phyloP scores from a whole-genome alignment of 768 basidiomycete species.

The Pisolithus sp. region DNA sequence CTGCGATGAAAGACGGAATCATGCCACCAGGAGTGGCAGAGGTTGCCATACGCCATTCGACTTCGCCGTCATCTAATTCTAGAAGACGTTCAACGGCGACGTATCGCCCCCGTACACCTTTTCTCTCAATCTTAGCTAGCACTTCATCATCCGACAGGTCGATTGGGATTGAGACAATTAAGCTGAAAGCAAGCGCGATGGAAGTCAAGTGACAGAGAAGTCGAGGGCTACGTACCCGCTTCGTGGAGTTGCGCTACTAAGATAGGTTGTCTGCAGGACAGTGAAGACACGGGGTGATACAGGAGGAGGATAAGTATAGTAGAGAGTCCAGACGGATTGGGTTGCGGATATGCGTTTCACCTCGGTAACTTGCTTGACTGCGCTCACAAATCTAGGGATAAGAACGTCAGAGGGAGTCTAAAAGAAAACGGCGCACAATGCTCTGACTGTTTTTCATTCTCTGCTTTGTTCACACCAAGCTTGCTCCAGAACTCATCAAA shows the following conservation, averaged over 20 bases:
- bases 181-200: slow-evolving; percentile 10
- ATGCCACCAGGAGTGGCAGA: slow-evolving; percentile 65
- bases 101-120: slow-evolving; percentile 61
- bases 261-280: slow-evolving; percentile 57
- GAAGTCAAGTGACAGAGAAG: background rate
- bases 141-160: slow-evolving; percentile 56
- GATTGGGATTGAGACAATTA: slow-evolving; percentile 58
- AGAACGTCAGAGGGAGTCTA: background rate
- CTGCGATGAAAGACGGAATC: slow-evolving; percentile 60
- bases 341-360: slow-evolving; percentile 60
- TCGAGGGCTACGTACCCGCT: slow-evolving; percentile 44
- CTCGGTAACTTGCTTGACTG: slow-evolving; percentile 55
- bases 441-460: slow-evolving; percentile 62
- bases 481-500: slow-evolving; percentile 73
- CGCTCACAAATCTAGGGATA: slow-evolving; percentile 51
- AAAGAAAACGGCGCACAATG: background rate
- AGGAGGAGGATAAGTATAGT: slow-evolving; percentile 67
- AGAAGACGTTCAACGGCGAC: slow-evolving; percentile 60
- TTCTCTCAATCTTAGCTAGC: slow-evolving; percentile 54
- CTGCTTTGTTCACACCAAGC: slow-evolving; percentile 57
- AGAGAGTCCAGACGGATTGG: slow-evolving; percentile 62
- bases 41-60: slow-evolving; percentile 80
- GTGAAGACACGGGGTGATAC: slow-evolving; percentile 73
- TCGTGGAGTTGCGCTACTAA: slow-evolving; percentile 43
- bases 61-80: slow-evolving; percentile 55